Conservation (phyloP, 192 early-diverging fungal species). For the Umbelopsis vinacea region DNA sequence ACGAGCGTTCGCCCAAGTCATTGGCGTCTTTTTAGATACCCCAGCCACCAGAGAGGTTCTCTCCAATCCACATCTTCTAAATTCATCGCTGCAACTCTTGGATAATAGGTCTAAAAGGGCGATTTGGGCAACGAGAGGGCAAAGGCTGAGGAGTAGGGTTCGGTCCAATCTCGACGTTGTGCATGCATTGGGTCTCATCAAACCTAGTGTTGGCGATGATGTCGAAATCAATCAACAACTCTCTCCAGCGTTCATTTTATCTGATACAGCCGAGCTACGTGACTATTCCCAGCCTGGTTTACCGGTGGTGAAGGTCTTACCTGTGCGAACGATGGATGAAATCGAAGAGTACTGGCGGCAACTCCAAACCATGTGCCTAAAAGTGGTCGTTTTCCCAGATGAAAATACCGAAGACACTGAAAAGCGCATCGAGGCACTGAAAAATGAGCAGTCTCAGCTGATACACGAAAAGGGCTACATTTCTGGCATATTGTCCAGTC, state of each 20-base stretch:
- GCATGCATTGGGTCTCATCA: background rate
- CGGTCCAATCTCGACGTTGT: background rate
- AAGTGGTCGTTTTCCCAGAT: background rate
- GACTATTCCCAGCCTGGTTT: background rate
- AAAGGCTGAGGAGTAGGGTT: background rate
- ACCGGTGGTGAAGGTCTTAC: background rate
- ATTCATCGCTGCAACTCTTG: background rate
- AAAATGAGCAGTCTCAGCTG: background rate
- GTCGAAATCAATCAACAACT: background rate
- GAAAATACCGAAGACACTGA: background rate
- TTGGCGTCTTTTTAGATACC: background rate
- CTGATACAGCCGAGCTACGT: background rate
- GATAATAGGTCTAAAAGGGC: no score
- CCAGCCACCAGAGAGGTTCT: background rate
- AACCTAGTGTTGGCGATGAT: background rate
- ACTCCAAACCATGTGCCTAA: background rate
- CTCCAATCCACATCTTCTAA: background rate
- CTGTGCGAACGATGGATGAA: background rate
- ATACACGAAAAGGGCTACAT: background rate
- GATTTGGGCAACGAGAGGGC: background rate
- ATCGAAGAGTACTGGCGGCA: conserved; percentile 1
- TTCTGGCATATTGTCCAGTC: background rate
- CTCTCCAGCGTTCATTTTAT: background rate
- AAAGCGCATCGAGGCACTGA: background rate
- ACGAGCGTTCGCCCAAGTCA: background rate